Evolutionary conservation across 345 rosid species (phyloP).

Genomic region (Citrus hindsii): DNA sequence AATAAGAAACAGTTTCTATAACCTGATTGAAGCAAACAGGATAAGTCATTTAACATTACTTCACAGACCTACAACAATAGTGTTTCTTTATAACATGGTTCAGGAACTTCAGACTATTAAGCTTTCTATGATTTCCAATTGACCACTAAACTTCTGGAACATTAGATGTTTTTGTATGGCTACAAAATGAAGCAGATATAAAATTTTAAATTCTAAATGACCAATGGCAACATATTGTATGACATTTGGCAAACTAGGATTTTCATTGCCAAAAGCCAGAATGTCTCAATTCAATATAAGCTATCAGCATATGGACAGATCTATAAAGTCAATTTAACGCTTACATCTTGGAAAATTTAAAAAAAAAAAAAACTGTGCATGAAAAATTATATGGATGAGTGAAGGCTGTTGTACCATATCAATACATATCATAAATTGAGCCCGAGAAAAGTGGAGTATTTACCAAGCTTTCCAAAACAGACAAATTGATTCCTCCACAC

Average conservation of each 20-base stretch:
- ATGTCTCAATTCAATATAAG: background rate
- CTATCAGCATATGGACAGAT: background rate
- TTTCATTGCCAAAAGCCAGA: background rate
- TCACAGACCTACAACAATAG: background rate
- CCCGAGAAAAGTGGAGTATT: slow-evolving; percentile 8
- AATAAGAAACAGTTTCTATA: background rate
- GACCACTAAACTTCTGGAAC: background rate
- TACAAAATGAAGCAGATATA: background rate
- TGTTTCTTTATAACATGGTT: background rate
- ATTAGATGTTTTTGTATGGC: background rate
- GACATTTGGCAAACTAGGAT: background rate
- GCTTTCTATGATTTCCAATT: background rate
- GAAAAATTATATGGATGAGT: background rate
- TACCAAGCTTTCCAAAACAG: slow-evolving; percentile 78
- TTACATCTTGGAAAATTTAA: background rate
- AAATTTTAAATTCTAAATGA: background rate
- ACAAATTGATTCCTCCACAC: slow-evolving; percentile 74
- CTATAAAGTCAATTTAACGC: background rate
- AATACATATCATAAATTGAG: background rate
- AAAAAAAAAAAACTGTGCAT: background rate
- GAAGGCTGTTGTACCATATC: background rate
- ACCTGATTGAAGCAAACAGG: background rate
- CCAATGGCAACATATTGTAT: background rate
- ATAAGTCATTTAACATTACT: background rate
- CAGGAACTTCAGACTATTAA: background rate